A percentile compares a stretch with the other conserved stretches of the same genome.
These are phyloP conservation scores for Aspergillus fructus DNA, from an alignment of 2,329 filamentous ascomycete species.

Conservation along the genomic window DNA sequence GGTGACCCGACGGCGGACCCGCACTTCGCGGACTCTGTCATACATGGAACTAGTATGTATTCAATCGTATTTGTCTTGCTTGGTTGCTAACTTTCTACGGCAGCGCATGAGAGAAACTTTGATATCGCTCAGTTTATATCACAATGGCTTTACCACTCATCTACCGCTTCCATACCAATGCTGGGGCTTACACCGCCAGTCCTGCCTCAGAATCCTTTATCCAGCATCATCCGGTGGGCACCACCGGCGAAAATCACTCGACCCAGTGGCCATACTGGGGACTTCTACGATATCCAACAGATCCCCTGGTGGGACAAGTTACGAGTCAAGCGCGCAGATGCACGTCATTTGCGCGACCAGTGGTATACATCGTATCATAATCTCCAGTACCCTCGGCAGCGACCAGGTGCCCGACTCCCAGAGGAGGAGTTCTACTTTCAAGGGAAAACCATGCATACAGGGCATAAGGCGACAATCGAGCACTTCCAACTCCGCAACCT, in stretches of 20 bases:
- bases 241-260: slow-evolving; percentile 34
- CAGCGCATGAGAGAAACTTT: slow-evolving; percentile 42
- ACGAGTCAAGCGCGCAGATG: slow-evolving; percentile 37
- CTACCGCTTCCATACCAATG: slow-evolving; percentile 19
- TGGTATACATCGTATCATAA: slow-evolving; percentile 45
- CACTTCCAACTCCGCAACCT: slow-evolving; percentile 63
- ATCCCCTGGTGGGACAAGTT: slow-evolving; percentile 42
- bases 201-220: slow-evolving; percentile 29
- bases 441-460: slow-evolving; percentile 50
- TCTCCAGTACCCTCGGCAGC: slow-evolving; percentile 29
- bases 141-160: slow-evolving; percentile 38
- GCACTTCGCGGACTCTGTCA: slow-evolving; percentile 23
- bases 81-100: slow-evolving; percentile 3
- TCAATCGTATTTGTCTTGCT: background rate
- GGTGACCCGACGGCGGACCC: slow-evolving; percentile 14
- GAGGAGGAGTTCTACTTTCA: slow-evolving; percentile 48
- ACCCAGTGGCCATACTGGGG: slow-evolving; percentile 26
- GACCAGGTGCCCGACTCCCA: slow-evolving; percentile 31
- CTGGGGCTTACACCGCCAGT: slow-evolving; percentile 18
- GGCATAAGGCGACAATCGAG: slow-evolving; percentile 50
- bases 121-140: slow-evolving; percentile 45
- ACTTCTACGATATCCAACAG: slow-evolving; percentile 41
- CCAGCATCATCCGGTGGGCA: slow-evolving; percentile 35
- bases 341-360: slow-evolving; percentile 38
- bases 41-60: slow-evolving; percentile 32